These are phyloP conservation scores for Kluyveromyces lactis DNA, from an alignment of 805 yeast species.

Conservation along the genomic window DNA sequence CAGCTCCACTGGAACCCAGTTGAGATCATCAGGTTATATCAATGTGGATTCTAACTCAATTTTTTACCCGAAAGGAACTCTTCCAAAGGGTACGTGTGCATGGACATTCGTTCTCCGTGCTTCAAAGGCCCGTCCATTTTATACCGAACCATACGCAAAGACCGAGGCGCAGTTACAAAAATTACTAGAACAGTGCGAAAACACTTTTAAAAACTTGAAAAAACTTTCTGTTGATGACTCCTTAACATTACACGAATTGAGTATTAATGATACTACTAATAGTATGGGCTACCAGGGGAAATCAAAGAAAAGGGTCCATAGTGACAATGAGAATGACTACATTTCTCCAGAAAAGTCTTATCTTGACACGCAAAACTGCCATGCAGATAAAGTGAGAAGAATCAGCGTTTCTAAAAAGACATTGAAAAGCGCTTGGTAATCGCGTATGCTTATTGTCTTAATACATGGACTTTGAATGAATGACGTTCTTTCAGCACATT, in stretches of 20 bases:
- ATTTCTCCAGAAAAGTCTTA: neutral
- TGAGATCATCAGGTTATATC: constrained; percentile 14
- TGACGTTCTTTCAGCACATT: too few species aligned
- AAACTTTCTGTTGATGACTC: constrained; percentile 1
- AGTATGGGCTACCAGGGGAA: constrained; percentile 7
- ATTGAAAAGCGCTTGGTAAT: constrained; percentile 23
- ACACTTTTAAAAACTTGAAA: constrained; percentile 8
- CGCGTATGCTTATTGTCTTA: neutral
- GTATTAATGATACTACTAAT: constrained; percentile 11
- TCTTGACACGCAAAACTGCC: constrained; percentile 3
- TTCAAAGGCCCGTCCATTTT: constrained; percentile 14
- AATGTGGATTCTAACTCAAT: constrained; percentile 19
- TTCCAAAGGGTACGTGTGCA: constrained; percentile 5
- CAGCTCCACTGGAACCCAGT: neutral
- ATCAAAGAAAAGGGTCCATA: constrained; percentile 16
- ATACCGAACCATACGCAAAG: constrained; percentile 11
- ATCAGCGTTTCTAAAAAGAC: constrained; percentile 28
- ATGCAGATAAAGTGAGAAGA: constrained; percentile 20
- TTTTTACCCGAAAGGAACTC: neutral
- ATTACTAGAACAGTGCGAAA: constrained; percentile 14
- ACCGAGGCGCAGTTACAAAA: constrained; percentile 13
- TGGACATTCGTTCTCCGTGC: constrained; percentile 16
- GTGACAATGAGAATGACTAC: constrained; percentile 10
- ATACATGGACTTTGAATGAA: too few species aligned
- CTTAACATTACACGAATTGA: constrained; percentile 13